Evolutionary conservation across 2,329 filamentous ascomycete genomes (phyloP).

Genomic region (Fusarium falciforme): DNA sequence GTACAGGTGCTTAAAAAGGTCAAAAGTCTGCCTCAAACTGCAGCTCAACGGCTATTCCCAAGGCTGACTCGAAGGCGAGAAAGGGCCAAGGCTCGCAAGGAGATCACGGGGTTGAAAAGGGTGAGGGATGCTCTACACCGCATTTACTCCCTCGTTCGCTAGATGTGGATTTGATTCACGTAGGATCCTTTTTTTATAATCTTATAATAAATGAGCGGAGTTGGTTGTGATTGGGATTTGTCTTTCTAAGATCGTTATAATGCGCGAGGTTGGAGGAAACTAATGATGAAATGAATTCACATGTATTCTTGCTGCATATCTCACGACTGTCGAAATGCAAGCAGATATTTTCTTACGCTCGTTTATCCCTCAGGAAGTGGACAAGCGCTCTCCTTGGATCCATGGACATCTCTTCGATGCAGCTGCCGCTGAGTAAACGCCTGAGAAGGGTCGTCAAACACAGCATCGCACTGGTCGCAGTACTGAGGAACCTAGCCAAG

Average conservation of each 20-base stretch:
- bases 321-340: not conserved
- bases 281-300: not conserved
- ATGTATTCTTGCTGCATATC: not conserved
- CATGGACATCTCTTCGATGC: not conserved
- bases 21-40: not conserved
- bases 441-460: not conserved
- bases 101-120: not conserved
- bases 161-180: not conserved
- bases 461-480: not conserved
- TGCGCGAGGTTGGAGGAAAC: no score
- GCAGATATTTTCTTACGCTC: not conserved
- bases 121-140: not conserved
- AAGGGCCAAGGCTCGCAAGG: not conserved
- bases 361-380: not conserved
- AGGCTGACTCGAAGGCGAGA: not conserved
- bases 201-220: not conserved
- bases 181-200: not conserved
- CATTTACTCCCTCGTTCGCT: not conserved
- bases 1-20: not conserved
- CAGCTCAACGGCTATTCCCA: not conserved
- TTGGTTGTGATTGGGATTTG: not conserved
- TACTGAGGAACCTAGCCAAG: not conserved
- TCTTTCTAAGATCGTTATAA: not conserved
- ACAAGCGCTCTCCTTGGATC: not conserved
- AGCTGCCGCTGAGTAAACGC: not conserved